phyloP scores from a whole-genome alignment of 2,329 filamentous ascomycete genomes.

The Aspergillus felis region DNA sequence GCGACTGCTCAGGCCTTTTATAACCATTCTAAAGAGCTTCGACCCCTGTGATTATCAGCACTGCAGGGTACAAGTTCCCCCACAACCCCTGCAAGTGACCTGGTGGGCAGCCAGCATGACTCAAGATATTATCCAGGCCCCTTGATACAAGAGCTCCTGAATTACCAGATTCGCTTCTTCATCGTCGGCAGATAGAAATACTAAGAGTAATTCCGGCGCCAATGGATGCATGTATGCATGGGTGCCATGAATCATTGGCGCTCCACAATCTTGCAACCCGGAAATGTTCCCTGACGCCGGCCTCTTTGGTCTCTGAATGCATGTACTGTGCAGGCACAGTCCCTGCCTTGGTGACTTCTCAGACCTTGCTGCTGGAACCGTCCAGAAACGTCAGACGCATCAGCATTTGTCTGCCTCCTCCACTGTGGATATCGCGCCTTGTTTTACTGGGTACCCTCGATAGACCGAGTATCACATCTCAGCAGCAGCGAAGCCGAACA shows the following conservation, averaged over 20 bases:
- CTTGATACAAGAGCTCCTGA: constrained; percentile 1
- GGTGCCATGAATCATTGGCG: neutral
- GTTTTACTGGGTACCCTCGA: neutral
- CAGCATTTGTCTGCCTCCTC: neutral
- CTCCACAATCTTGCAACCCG: neutral
- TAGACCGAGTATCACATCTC: neutral
- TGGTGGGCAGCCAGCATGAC: neutral
- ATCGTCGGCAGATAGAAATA: neutral
- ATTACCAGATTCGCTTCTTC: constrained; percentile 6
- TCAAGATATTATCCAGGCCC: neutral
- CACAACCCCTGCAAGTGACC: neutral
- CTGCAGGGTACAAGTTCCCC: neutral
- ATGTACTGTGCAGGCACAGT: neutral
- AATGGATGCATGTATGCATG: neutral
- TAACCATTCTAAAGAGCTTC: constrained; percentile 3
- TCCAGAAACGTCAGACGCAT: neutral
- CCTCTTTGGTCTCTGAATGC: neutral
- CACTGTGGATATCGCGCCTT: neutral
- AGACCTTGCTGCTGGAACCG: neutral
- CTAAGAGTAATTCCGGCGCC: neutral
- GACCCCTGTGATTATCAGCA: neutral
- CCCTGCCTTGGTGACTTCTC: neutral
- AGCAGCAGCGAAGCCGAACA: neutral
- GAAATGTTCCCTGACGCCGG: neutral
- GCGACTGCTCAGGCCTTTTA: constrained; percentile 8